phyloP scores from a whole-genome alignment of 2,329 filamentous ascomycete species.

The Stagonosporopsis cucurbitacearum region DNA sequence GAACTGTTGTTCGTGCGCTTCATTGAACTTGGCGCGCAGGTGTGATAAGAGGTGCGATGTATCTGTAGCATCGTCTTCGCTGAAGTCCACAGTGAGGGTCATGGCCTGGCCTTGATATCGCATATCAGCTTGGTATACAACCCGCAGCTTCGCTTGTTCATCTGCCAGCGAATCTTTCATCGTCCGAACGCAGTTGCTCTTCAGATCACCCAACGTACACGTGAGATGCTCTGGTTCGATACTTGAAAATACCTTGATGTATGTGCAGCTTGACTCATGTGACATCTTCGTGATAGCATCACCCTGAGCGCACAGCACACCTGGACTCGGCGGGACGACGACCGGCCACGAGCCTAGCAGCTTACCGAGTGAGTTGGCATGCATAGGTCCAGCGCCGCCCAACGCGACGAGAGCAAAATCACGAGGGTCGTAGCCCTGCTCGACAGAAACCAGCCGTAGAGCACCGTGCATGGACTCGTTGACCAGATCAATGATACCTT shows the following conservation, averaged over 20 bases:
- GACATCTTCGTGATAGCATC: conserved; percentile 59
- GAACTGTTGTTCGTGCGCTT: conserved; percentile 55
- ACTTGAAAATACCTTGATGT: conserved; percentile 52
- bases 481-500: conserved; percentile 58
- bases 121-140: conserved; percentile 55
- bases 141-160: conserved; percentile 38
- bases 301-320: conserved; percentile 58
- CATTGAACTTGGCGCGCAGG: conserved; percentile 51
- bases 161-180: conserved; percentile 49
- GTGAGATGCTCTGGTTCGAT: conserved; percentile 46
- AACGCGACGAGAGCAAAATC: conserved; percentile 61
- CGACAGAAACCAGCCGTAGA: conserved; percentile 58
- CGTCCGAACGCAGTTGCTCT: conserved; percentile 47
- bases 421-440: conserved; percentile 59
- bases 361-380: conserved; percentile 59
- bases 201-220: conserved; percentile 45
- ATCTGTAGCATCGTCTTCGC: conserved; percentile 44
- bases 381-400: conserved; percentile 60
- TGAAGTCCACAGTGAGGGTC: conserved; percentile 46
- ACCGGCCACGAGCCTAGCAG: conserved; percentile 60
- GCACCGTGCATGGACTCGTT: conserved; percentile 62
- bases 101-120: conserved; percentile 57
- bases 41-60: conserved; percentile 38
- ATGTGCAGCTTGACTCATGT: conserved; percentile 56
- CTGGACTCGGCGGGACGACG: conserved; percentile 60